Base-by-base conservation (phyloP, 345 rosid species). In the Jatropha curcas region DNA sequence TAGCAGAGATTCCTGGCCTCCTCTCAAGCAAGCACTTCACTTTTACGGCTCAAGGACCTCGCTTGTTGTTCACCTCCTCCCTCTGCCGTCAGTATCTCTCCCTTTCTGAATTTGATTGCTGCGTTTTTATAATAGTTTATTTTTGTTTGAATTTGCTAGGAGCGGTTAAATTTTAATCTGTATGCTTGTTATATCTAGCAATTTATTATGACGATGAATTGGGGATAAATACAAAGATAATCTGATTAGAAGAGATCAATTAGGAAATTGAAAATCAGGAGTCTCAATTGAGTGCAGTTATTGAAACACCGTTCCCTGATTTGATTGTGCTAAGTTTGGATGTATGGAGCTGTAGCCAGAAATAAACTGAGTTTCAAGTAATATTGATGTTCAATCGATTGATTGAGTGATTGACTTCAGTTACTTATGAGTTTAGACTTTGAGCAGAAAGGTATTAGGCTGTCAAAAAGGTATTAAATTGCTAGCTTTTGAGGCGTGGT, bases 1-100 rank as follows among this genome's bases (percentile, higher is more conserved):
- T 65, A 89, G 95, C 84, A 79, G 89, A 61, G 95, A 90, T 80
- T 70, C 94, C 10, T 94, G 98, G 98, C 86, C 88, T 35, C 85
- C 97, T 52, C 88, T 94, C 75, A 90, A 86, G 72, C 84, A 76
- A 76, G 93, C 88, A 48, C 72, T 92, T 46, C 73, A 79, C 31
- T 57, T 81, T 80, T 92, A 94, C 74, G 92, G 93, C 68, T 70
- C 88, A 77, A 90, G 84, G 74, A 88, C 89, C 69, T 73, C 76
- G 35, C 80, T 92, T 52, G 6, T 74, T 74, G 77, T 89, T 80
- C 95, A 92, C 73, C 92, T 92, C 68, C 88, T 94, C 27, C 98
- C 98, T 4, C 74, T 94, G 43, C 97, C 98, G 98, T 94, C 8
- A 86, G 97, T 81, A 51, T 2, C 65, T 34, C 27, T 31, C 34